Base-by-base conservation (phyloP, 331 rosid genomes). In the Erythrophleum ivorense region DNA sequence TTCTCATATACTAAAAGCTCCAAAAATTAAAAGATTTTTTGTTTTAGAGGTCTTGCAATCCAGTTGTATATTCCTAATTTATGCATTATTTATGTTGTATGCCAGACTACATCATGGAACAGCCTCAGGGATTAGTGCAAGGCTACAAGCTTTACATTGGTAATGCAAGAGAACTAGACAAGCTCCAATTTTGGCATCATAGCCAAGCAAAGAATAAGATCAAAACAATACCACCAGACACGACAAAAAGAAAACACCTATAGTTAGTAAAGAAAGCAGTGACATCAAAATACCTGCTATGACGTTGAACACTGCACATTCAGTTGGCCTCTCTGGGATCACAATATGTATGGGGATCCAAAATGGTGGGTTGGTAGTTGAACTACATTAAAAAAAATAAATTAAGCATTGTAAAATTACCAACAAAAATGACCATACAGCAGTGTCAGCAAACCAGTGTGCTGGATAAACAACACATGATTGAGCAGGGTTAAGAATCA, bases 281-380 rank as follows among this genome's bases (percentile, higher is more conserved):
- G 75, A 52, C 71, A 72, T 67, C 77, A 80, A 77, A 36, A 63
- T 95, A 95, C 99, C 98, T 84, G 98, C 99, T 69, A 84, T 88
- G 86, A 93, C 97, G 84, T 91, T 93, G 85, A 95, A 89, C 73
- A 88, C 94, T 52, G 91, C 93, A 80, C 92, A 89, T 87, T 95
- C 99, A 31, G 99, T 95, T 4, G 98, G 98, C 77, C 99, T 89
- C 91, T 95, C 99, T 34, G 99, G 99, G 83, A 90, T 91, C 85
- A 95, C 94, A 75, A 91, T 88, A 73, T 93, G 96, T 80, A 95
- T 86, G 54, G 99, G 99, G 84, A 91, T 95, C 99, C 99, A 93
- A 91, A 95, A 95, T 78, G 98, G 93, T 59, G 97, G 86, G 73
- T 84, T 93, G 62, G 90, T 88, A 76, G 86, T 90, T 68, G 98